Conservation (phyloP, 164 flowering plant species). For the Amborella trichopoda region DNA sequence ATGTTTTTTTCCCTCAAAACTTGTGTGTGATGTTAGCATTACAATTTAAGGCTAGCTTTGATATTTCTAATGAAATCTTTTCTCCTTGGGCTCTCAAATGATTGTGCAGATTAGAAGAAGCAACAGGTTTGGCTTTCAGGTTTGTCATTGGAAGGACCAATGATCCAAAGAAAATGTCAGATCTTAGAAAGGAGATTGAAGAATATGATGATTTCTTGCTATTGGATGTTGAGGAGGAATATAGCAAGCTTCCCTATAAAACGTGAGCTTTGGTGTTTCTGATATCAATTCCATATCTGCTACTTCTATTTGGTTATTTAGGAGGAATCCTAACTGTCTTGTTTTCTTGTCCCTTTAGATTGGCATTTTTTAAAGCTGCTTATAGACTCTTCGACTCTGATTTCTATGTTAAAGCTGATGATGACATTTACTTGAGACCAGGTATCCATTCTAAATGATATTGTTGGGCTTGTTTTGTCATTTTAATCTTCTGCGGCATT, state of each 20-base stretch:
- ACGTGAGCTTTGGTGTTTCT: conserved; percentile 85
- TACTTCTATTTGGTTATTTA: too few relatives aligned
- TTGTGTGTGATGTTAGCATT: too few relatives aligned
- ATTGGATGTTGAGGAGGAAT: conserved; percentile 83
- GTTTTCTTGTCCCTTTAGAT: conserved; percentile 20
- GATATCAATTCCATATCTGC: too few relatives aligned
- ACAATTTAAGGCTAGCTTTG: too few relatives aligned
- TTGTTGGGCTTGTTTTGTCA: too few relatives aligned
- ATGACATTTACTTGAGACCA: conserved; percentile 85
- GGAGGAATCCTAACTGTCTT: too few relatives aligned
- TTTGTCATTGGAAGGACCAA: conserved; percentile 79
- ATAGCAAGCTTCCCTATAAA: conserved; percentile 89
- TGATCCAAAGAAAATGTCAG: conserved; percentile 64
- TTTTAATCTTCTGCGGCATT: too few relatives aligned
- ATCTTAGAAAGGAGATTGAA: conserved; percentile 68
- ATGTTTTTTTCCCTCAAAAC: too few relatives aligned
- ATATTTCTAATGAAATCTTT: too few relatives aligned
- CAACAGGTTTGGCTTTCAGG: conserved; percentile 89
- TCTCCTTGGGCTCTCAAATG: too few relatives aligned
- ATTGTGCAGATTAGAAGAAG: conserved; percentile 78
- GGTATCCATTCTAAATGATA: too few relatives aligned
- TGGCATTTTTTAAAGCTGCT: conserved; percentile 84
- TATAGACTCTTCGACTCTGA: conserved; percentile 76
- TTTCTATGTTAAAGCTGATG: conserved; percentile 96
- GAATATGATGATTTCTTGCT: conserved; percentile 81